Conservation (phyloP, 768 basidiomycete genomes). For the Melanogaster broomeanus region DNA sequence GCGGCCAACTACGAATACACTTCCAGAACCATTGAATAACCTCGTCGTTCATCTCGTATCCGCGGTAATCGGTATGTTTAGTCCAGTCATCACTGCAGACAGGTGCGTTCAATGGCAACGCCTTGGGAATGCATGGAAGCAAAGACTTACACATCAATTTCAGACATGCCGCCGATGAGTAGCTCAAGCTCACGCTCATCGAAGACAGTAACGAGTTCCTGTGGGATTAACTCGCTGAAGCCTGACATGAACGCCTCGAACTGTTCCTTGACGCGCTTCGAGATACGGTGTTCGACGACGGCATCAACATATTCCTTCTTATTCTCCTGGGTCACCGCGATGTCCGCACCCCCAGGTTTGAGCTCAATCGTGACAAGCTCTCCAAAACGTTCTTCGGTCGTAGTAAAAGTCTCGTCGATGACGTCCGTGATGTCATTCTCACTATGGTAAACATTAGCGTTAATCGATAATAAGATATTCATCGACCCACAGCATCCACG, state of each 20-base stretch:
- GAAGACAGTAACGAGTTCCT: slow-evolving; percentile 97
- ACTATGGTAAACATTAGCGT: slow-evolving; percentile 40
- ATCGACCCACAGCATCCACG: slow-evolving; percentile 92
- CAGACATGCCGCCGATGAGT: slow-evolving; percentile 98
- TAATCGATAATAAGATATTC: background rate
- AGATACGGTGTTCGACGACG: slow-evolving; percentile 97
- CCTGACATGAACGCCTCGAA: slow-evolving; percentile 99
- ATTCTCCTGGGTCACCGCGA: slow-evolving; percentile 93
- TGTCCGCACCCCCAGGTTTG: slow-evolving; percentile 82
- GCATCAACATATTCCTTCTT: slow-evolving; percentile 98
- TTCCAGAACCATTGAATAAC: slow-evolving; percentile 99
- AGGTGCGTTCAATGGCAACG: background rate
- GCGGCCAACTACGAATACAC: slow-evolving; percentile 95
- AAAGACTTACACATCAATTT: slow-evolving; percentile 89
- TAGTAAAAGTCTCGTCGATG: slow-evolving; percentile 97
- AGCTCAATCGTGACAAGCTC: slow-evolving; percentile 98
- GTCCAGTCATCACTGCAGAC: slow-evolving; percentile 87
- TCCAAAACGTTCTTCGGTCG: slow-evolving; percentile 96
- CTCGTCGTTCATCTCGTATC: slow-evolving; percentile 92
- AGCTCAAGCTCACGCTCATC: slow-evolving; percentile 97
- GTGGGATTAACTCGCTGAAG: slow-evolving; percentile 98
- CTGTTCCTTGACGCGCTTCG: slow-evolving; percentile 95
- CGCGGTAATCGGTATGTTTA: slow-evolving; percentile 98
- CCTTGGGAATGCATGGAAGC: background rate
- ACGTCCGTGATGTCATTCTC: slow-evolving; percentile 99